A percentile compares a stretch with the other conserved stretches of the same genome.
These are phyloP conservation scores for Penium margaritaceum DNA, from an alignment of 139 green algal genomes.

Conservation along the genomic window DNA sequence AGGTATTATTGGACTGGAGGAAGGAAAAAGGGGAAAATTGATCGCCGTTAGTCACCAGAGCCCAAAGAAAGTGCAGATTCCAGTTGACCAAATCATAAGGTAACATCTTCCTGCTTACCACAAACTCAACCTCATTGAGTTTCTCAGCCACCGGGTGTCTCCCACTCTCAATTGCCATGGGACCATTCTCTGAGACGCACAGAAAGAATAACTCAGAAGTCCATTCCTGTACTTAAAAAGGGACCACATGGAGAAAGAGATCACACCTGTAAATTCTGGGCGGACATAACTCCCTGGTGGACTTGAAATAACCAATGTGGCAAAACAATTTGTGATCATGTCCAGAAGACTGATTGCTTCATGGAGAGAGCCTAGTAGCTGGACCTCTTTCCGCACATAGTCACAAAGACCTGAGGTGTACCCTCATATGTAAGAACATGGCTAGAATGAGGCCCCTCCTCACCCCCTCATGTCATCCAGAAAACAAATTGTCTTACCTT, in stretches of 20 bases:
- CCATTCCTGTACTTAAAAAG: not conserved
- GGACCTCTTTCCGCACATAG: conserved; percentile 50
- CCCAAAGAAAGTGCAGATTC: not conserved
- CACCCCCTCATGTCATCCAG: not conserved
- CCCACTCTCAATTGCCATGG: conserved; percentile 49
- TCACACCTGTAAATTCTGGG: conserved; percentile 42
- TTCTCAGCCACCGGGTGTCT: conserved; percentile 75
- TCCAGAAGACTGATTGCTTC: conserved; percentile 74
- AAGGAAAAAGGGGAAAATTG: not conserved
- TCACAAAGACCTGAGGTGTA: conserved; percentile 64
- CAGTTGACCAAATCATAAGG: not conserved
- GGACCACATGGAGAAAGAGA: not conserved
- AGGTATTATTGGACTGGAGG: conserved; percentile 39
- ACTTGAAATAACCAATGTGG: conserved; percentile 37
- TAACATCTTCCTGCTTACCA: conserved; percentile 15
- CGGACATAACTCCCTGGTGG: conserved; percentile 44
- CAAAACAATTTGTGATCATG: conserved; percentile 64
- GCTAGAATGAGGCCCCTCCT: too few species aligned
- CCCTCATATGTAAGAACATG: too few species aligned
- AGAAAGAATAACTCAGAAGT: not conserved
- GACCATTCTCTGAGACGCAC: conserved; percentile 27
- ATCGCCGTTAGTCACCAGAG: too few species aligned
- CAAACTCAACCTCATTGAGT: conserved; percentile 34
- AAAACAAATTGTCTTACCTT: conserved; percentile 1
- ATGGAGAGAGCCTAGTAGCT: conserved; percentile 54